Evolutionary conservation across 2,329 filamentous ascomycete genomes (phyloP).

Genomic region (Alternaria gansuensis): DNA sequence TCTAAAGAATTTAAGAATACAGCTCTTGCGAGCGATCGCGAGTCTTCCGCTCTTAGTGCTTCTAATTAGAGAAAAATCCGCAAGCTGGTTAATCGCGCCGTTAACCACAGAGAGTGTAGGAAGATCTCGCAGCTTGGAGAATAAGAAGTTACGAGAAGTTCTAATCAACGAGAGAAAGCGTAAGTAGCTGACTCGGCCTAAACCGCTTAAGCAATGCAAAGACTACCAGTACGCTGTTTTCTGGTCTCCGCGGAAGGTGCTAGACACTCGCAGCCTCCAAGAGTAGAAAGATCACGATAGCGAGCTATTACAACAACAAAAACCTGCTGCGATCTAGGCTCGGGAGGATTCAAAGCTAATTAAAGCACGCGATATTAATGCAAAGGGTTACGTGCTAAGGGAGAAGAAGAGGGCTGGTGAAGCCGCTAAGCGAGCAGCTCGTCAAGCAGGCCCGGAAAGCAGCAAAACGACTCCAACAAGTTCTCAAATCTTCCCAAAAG

Average conservation of each 20-base stretch:
- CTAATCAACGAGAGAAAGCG: slow-evolving; percentile 10
- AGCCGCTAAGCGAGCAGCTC: neutral
- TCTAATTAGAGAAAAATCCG: no score
- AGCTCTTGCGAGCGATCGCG: no score
- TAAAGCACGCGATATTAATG: neutral
- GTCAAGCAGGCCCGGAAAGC: neutral
- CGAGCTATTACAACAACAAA: neutral
- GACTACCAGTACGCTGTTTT: slow-evolving; percentile 16
- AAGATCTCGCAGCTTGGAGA: neutral
- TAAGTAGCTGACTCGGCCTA: slow-evolving; percentile 3
- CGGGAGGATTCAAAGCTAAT: neutral
- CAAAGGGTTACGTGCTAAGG: neutral
- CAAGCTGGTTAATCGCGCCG: no score
- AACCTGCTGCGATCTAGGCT: neutral
- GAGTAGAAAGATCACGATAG: neutral
- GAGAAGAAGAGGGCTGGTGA: neutral
- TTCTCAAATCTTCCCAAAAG: slow-evolving; percentile 5
- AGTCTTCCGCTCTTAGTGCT: no score
- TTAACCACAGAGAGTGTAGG: no score
- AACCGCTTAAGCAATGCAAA: slow-evolving; percentile 3
- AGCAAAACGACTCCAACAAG: slow-evolving; percentile 4
- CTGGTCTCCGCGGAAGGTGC: slow-evolving; percentile 16
- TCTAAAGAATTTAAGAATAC: no score
- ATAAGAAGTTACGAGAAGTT: slow-evolving; percentile 5
- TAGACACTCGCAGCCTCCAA: slow-evolving; percentile 6